Conservation (phyloP, 2,329 filamentous ascomycete genomes). For the Clonostachys rhizophaga region DNA sequence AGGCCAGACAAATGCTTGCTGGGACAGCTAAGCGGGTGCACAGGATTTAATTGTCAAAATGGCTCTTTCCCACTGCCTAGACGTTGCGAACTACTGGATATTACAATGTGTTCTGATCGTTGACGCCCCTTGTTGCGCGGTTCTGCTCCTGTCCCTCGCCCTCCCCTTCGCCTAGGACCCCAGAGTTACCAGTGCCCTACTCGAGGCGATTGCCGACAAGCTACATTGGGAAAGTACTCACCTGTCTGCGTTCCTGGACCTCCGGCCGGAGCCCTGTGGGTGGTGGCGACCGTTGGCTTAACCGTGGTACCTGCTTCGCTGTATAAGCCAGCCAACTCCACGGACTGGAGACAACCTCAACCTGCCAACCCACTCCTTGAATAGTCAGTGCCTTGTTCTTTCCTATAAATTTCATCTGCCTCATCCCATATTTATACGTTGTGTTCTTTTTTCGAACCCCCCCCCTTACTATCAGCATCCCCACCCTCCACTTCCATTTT, state of each 20-base stretch:
- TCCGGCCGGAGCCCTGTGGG: background rate
- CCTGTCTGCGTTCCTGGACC: background rate
- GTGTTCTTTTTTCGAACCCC: background rate
- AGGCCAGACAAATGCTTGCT: background rate
- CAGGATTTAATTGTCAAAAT: conserved; percentile 22
- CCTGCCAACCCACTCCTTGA: background rate
- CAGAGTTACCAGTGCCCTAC: background rate
- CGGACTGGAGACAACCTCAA: background rate
- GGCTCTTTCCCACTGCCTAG: conserved; percentile 9
- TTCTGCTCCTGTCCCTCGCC: background rate
- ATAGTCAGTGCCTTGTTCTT: background rate
- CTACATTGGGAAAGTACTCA: no score
- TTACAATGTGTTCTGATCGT: background rate
- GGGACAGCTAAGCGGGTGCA: conserved; percentile 13
- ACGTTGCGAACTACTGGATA: background rate
- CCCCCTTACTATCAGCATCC: background rate
- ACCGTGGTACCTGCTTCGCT: background rate
- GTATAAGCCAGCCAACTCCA: background rate
- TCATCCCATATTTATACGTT: background rate
- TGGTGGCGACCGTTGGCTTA: conserved; percentile 1
- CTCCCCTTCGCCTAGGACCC: background rate
- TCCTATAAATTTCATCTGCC: background rate
- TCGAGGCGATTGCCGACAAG: no score
- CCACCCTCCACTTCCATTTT: no score
- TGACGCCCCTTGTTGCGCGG: background rate